Percentiles rank a stretch among this genome's conserved stretches.
Evolutionary conservation across 2,329 filamentous ascomycete genomes (phyloP).

Genomic region (Arachnomyces sp.): DNA sequence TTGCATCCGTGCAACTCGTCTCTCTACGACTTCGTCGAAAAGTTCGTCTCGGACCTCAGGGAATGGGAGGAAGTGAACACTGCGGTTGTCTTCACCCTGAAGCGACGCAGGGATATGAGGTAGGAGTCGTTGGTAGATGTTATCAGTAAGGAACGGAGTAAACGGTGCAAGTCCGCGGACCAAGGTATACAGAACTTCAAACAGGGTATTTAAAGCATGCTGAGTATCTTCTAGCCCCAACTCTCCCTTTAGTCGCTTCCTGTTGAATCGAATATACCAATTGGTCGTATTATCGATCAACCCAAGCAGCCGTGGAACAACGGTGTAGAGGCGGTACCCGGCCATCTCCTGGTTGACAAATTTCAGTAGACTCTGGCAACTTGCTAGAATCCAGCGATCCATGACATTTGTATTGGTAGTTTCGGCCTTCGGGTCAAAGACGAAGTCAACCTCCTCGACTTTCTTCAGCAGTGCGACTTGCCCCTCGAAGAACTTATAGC

Average conservation of each 20-base stretch:
- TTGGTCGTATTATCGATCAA: conserved; percentile 96
- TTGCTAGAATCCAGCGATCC: conserved; percentile 91
- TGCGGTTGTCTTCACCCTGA: conserved; percentile 65
- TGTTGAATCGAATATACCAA: conserved; percentile 96
- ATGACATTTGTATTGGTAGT: conserved; percentile 81
- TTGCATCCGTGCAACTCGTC: conserved; percentile 85
- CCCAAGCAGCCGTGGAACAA: conserved; percentile 73
- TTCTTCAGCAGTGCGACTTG: conserved; percentile 84
- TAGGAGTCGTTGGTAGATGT: conserved; percentile 78
- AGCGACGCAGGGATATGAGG: conserved; percentile 71
- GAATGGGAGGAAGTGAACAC: conserved; percentile 87
- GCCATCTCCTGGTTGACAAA: conserved; percentile 91
- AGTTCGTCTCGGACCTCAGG: conserved; percentile 82
- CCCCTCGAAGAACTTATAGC: conserved; percentile 91
- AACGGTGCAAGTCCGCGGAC: conserved; percentile 86
- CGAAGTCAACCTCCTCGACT: conserved; percentile 65
- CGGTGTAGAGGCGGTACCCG: conserved; percentile 77
- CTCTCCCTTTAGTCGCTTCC: conserved; percentile 83
- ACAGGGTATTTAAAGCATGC: conserved; percentile 87
- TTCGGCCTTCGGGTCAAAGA: conserved; percentile 69
- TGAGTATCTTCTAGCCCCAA: conserved; percentile 77
- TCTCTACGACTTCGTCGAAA: conserved; percentile 78
- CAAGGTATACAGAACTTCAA: conserved; percentile 85
- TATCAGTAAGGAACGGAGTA: conserved; percentile 90
- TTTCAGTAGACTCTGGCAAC: conserved; percentile 80